Evolutionary conservation across 2,329 filamentous ascomycete species (phyloP), one percentile per base, ranked within the genome.

Genomic region (Claviceps spartinae): DNA sequence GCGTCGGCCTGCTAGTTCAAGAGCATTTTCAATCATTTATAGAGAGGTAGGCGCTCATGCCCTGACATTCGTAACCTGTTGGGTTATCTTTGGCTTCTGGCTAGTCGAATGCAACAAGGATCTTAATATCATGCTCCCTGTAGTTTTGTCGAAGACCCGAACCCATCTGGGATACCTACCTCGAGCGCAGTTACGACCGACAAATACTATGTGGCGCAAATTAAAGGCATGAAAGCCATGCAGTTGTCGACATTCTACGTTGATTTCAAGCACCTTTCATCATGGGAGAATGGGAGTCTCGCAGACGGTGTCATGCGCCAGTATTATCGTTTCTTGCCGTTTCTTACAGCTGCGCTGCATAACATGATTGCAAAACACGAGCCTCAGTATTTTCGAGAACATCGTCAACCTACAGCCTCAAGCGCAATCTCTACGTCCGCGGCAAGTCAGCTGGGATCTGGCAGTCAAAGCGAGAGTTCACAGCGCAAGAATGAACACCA

Each of bases 301-400:
- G 88, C 91, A 43, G 83, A 88, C 55, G 91, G 88, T 49, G 85
- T 97, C 56, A 85, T 89, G 58, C 83, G 82, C 60, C 86, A 94
- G 63, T 97, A 96, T 73, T 97, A 96, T 68, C 87, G 93, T 59
- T 95, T 95, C 65, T 77, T 94, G 24, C 93, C 93, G 2, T 98
- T 93, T 66, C 79, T 98, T 62, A 88, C 86, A 22, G 82, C 86
- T 57, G 90, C 85, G 26, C 74, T 98, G 44, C 89, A 98, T 71
- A 94, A 89, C 62, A 81, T 95, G 69, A 94, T 98, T 60, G 85
- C 88, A 59, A 95, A 95, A 70, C 85, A 96, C 70, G 91, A 96
- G 67, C 88, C 93, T 5, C 79, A 86, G 64, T 98, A 97, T 71
- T 97, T 95, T 71, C 81, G 87, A 60, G 86, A 94, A 63, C 91